Conservation (phyloP, 2,329 filamentous ascomycete species). For the Xylaria sp. region DNA sequence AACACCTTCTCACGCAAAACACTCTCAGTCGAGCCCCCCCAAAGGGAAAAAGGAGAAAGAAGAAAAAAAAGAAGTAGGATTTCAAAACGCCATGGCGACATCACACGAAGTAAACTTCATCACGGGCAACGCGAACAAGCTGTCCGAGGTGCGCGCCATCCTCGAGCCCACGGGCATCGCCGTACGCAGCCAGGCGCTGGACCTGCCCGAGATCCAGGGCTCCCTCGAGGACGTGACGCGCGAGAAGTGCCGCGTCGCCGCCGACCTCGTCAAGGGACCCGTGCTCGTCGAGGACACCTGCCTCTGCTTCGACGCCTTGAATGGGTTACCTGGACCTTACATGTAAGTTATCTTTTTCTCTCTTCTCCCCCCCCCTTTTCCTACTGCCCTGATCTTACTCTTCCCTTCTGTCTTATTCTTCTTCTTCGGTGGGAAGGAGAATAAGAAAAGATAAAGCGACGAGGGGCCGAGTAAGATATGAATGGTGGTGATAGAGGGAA, state of each 20-base stretch:
- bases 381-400: no score
- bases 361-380: no score
- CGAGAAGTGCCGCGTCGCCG: constrained; percentile 87
- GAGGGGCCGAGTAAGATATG: background rate
- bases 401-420: background rate
- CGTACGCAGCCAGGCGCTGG: constrained; percentile 77
- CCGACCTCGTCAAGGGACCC: constrained; percentile 75
- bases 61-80: constrained; percentile 27
- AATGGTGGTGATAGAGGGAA: background rate
- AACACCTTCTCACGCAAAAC: background rate
- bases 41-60: no score
- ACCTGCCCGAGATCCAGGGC: constrained; percentile 91
- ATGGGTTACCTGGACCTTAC: constrained; percentile 93
- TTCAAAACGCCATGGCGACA: constrained; percentile 46
- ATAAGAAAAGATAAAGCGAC: background rate
- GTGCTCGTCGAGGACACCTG: constrained; percentile 97
- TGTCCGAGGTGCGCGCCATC: constrained; percentile 88
- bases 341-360: constrained; percentile 69
- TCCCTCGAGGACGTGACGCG: constrained; percentile 89
- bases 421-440: background rate
- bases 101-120: constrained; percentile 81
- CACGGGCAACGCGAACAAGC: constrained; percentile 94
- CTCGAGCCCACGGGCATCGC: constrained; percentile 73
- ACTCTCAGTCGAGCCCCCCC: no score
- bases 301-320: constrained; percentile 88